phyloP scores from a whole-genome alignment of 352 stramenopile species.

The Phytopythium vexans region DNA sequence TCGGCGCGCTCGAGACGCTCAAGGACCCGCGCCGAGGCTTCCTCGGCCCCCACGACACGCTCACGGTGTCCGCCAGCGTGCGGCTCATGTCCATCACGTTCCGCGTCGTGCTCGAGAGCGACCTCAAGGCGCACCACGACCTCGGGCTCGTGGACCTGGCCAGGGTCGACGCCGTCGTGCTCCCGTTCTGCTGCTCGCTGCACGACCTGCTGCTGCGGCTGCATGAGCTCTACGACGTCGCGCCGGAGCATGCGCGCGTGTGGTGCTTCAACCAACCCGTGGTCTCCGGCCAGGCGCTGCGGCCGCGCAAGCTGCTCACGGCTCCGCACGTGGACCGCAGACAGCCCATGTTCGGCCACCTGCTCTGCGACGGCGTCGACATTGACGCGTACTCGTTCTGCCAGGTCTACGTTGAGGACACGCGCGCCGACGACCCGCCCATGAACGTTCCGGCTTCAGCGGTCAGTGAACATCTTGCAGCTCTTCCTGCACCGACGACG shows the following conservation, averaged over 20 bases:
- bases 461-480: not conserved
- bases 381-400: slow-evolving; percentile 84
- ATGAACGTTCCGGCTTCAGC: slow-evolving; percentile 7
- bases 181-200: slow-evolving; percentile 71
- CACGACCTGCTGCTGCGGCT: slow-evolving; percentile 49
- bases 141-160: slow-evolving; percentile 60
- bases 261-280: slow-evolving; percentile 83
- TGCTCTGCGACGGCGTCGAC: slow-evolving; percentile 75
- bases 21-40: slow-evolving; percentile 54
- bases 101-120: slow-evolving; percentile 54
- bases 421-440: slow-evolving; percentile 13
- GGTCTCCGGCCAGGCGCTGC: slow-evolving; percentile 66
- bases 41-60: slow-evolving; percentile 31
- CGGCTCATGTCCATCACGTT: slow-evolving; percentile 81
- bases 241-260: slow-evolving; percentile 27
- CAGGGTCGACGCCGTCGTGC: slow-evolving; percentile 35
- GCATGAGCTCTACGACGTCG: slow-evolving; percentile 23
- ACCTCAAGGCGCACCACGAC: slow-evolving; percentile 45
- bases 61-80: slow-evolving; percentile 64
- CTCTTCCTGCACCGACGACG: not conserved
- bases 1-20: slow-evolving; percentile 53
- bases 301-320: slow-evolving; percentile 65
- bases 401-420: slow-evolving; percentile 67
- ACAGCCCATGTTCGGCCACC: slow-evolving; percentile 58
- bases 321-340: slow-evolving; percentile 31